Base-by-base conservation (phyloP, 305 asterid genomes). In the Caryopteris hybrid region DNA sequence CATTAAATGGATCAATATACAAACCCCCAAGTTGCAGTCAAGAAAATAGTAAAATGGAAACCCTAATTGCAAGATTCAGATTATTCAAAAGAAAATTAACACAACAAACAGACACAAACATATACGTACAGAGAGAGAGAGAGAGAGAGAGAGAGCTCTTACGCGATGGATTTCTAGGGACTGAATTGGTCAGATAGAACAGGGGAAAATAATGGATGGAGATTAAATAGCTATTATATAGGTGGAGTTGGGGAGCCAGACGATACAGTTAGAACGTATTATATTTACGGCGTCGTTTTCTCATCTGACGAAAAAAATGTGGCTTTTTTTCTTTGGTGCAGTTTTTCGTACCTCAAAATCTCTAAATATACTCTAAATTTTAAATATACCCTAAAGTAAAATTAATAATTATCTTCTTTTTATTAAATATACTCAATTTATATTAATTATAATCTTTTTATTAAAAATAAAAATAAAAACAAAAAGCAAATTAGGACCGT, bases 101-200 rank as follows among this genome's bases (percentile, higher is more conserved):
- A 8, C 16, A 16, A 42, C n/a, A 4, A 39, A 68, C 8, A 14
- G 0, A 18, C 21, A 48, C 6, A 33, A 0, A 21, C 29, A 14
- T 3, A 16, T 17, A 5, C 5, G 23, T 1, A 0, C 0, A 31
- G 9, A 20, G 36, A 23, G 34, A 11, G 58, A 46, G 47, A 43
- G 62, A 51, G 53, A 12, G 70, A 53, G 45, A 42, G 54, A 66
- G 45, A 17, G 45, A 61, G 57, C 6, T n/a, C 59, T 75, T 69
- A 47, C 12, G 34, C 71, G 39, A 43, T 16, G 42, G 60, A 64
- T 17, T 62, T 61, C 13, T 33, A 13, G 69, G 46, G 46, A 25
- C n/a, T 33, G 74, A 69, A 68, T 61, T 45, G 53, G 12, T 52
- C 55, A 43, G 70, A 41, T 43, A 42, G 10, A 16, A 56, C 13